phyloP scores from a whole-genome alignment of 116 monocot genomes.

The Cymodocea nodosa region DNA sequence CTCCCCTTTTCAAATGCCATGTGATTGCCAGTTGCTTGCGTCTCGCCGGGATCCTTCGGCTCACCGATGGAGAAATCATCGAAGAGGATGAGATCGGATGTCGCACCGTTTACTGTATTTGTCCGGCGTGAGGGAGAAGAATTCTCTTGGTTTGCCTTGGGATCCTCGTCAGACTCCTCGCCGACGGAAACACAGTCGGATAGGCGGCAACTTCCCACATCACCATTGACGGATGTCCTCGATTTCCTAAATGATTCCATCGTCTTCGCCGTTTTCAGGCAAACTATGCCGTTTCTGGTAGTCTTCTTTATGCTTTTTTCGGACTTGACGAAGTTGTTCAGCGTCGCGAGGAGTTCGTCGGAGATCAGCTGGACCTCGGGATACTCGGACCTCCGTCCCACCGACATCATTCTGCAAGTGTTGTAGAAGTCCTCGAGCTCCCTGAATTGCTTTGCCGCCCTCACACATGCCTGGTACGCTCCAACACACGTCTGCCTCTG shows the following conservation, averaged over 20 bases:
- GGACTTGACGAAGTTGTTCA: slow-evolving; percentile 18
- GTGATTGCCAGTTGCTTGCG: not conserved
- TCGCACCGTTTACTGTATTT: not conserved
- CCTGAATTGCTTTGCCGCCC: slow-evolving; percentile 35
- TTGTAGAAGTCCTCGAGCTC: slow-evolving; percentile 35
- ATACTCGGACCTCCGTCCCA: slow-evolving; percentile 34
- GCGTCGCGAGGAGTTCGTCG: slow-evolving; percentile 15
- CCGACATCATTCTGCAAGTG: slow-evolving; percentile 30
- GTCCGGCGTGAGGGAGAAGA: no score
- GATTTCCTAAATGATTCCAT: not conserved
- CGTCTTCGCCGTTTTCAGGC: no score
- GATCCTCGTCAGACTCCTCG: not conserved
- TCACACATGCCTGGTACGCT: slow-evolving; percentile 12
- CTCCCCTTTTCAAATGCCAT: not conserved
- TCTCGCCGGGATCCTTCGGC: not conserved
- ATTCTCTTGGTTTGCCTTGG: not conserved
- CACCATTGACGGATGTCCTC: not conserved
- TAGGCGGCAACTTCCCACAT: not conserved
- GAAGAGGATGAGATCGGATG: not conserved
- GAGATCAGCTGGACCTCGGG: slow-evolving; percentile 41
- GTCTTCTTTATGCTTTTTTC: not conserved
- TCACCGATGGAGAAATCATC: not conserved
- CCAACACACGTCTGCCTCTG: not conserved
- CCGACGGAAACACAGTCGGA: not conserved
- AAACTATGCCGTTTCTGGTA: not conserved